A percentile compares a stretch with the other conserved stretches of the same genome.
Evolutionary conservation across 2,329 filamentous ascomycete species (phyloP).

Genomic region (Penicillium rolfsii): DNA sequence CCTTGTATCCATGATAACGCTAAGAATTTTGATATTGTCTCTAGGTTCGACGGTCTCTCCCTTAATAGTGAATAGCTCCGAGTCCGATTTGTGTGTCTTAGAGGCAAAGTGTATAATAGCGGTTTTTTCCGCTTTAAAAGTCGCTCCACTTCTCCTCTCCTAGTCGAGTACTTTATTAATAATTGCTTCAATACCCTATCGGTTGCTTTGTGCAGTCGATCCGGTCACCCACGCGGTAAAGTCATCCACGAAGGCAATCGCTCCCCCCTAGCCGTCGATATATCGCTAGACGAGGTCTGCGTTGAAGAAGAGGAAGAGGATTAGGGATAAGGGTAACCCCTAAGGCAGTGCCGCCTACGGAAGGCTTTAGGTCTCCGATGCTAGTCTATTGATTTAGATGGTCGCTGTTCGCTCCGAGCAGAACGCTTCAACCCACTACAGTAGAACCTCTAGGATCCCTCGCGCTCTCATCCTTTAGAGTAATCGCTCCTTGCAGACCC

Average conservation of each 20-base stretch:
- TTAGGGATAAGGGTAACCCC: constrained; percentile 41
- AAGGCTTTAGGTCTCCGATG: constrained; percentile 19
- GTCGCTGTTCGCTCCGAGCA: neutral
- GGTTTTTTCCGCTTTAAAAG: constrained; percentile 41
- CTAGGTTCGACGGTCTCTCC: constrained; percentile 22
- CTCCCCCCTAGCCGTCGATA: constrained; percentile 35
- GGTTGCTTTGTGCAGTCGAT: constrained; percentile 17
- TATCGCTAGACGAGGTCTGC: constrained; percentile 40
- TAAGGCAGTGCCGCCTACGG: constrained; percentile 24
- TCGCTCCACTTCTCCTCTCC: constrained; percentile 36
- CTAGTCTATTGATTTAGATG: constrained; percentile 7
- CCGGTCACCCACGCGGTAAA: constrained; percentile 18
- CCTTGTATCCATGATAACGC: constrained; percentile 31
- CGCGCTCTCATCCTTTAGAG: neutral
- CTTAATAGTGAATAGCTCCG: constrained; percentile 26
- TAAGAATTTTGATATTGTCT: constrained; percentile 28
- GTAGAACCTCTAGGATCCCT: neutral
- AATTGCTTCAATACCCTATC: constrained; percentile 14
- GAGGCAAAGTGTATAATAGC: constrained; percentile 40
- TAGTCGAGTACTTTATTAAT: constrained; percentile 29
- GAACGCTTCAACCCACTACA: neutral
- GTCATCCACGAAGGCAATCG: constrained; percentile 25
- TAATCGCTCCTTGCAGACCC: neutral
- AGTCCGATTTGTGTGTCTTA: constrained; percentile 25
- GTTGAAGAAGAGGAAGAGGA: constrained; percentile 44